Conservation (phyloP, 2,329 filamentous ascomycete genomes). For the Cercospora sp. region DNA sequence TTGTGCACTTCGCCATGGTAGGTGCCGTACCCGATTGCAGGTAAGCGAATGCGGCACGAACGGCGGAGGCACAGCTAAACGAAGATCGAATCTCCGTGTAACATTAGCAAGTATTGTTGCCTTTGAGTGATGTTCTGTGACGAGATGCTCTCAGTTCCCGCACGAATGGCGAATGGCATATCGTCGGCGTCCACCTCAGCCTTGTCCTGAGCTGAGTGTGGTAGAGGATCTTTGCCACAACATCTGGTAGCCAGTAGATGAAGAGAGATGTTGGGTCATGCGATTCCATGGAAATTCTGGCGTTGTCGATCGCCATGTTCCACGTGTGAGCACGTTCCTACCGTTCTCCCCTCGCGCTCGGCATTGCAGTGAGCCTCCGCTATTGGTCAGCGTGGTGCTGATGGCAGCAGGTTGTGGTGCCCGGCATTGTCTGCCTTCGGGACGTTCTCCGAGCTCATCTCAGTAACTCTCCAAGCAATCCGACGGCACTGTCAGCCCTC, state of each 20-base stretch:
- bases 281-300: not conserved
- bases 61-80: not conserved
- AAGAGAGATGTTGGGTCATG: not conserved
- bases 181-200: not conserved
- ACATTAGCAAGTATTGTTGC: not conserved
- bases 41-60: slow-evolving; percentile 6
- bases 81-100: slow-evolving; percentile 1
- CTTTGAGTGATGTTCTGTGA: not conserved
- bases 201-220: not conserved
- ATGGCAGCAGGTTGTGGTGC: not conserved
- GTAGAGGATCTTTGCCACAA: not conserved
- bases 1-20: not conserved
- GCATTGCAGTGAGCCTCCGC: not conserved
- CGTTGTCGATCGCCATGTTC: not conserved
- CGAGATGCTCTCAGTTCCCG: not conserved
- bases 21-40: not conserved
- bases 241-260: not conserved
- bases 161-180: not conserved
- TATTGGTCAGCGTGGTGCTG: not conserved
- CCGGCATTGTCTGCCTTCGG: not conserved
- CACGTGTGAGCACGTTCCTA: slow-evolving; percentile 14
- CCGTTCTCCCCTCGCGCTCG: slow-evolving; percentile 4
- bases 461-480: not conserved
- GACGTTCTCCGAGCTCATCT: not conserved
- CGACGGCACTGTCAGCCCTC: not conserved